Conservation (phyloP, 2,329 filamentous ascomycete genomes). For the Chlorencoelia australis region DNA sequence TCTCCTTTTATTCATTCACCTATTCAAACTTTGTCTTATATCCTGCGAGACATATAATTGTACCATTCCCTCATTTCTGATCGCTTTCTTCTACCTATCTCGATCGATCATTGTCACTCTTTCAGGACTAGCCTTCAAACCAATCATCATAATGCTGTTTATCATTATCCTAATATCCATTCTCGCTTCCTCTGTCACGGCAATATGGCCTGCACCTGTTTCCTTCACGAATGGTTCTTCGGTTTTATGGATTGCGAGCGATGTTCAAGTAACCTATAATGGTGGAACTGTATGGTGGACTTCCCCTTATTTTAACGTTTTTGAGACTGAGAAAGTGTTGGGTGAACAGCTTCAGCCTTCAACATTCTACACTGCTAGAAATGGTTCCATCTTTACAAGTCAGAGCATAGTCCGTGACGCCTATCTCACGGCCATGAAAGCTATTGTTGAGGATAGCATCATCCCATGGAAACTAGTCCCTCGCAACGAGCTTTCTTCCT, state of each 20-base stretch:
- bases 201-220: constrained; percentile 48
- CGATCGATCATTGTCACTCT: not conserved
- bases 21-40: too few species aligned
- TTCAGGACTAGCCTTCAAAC: not conserved
- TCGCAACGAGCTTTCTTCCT: constrained; percentile 44
- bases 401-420: constrained; percentile 45
- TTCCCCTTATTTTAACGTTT: constrained; percentile 19
- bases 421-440: constrained; percentile 48
- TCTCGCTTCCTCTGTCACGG: constrained; percentile 22
- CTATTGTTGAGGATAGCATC: constrained; percentile 58
- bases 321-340: constrained; percentile 21
- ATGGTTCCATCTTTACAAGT: constrained; percentile 26
- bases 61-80: constrained; percentile 24
- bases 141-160: constrained; percentile 13
- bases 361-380: constrained; percentile 6
- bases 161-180: constrained; percentile 13
- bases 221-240: constrained; percentile 41
- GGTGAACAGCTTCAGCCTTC: constrained; percentile 11
- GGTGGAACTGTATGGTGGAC: constrained; percentile 42
- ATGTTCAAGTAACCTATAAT: constrained; percentile 48
- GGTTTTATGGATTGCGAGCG: constrained; percentile 42
- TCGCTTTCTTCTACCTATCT: constrained; percentile 15
- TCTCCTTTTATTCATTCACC: too few species aligned
- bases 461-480: constrained; percentile 71
- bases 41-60: constrained; percentile 30